Percentiles rank a stretch among this genome's conserved stretches.
Evolutionary conservation across 768 basidiomycete species (phyloP).

Genomic region (Collybiopsis confluens): DNA sequence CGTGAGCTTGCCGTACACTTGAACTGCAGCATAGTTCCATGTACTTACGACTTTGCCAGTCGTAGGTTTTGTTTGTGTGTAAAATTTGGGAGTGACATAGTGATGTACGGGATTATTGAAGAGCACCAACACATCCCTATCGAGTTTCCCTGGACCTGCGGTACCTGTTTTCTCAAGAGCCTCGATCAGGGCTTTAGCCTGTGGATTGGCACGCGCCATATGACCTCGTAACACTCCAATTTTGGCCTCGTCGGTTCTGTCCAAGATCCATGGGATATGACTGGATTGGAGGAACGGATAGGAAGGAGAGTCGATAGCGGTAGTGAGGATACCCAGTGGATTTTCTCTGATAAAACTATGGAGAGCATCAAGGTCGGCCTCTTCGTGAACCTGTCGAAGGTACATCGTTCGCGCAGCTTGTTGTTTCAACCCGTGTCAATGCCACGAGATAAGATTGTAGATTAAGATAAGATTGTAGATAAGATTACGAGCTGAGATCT

Average conservation of each 20-base stretch:
- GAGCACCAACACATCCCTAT: conserved; percentile 14
- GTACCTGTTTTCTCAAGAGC: neutral
- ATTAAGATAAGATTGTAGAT: no score
- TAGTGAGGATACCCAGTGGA: conserved; percentile 34
- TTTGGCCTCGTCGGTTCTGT: conserved; percentile 10
- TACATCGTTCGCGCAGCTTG: conserved; percentile 29
- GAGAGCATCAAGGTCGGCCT: conserved; percentile 25
- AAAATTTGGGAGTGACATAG: conserved; percentile 24
- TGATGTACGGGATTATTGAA: conserved; percentile 20
- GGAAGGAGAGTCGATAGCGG: conserved; percentile 22
- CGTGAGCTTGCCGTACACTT: conserved; percentile 20
- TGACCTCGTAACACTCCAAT: conserved; percentile 19
- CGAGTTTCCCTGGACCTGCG: neutral
- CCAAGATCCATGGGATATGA: conserved; percentile 32
- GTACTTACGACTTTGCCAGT: conserved; percentile 24
- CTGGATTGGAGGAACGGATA: conserved; percentile 21
- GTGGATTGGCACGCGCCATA: conserved; percentile 22
- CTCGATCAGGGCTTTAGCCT: conserved; percentile 19
- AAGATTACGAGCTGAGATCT: no score
- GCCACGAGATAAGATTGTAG: no score
- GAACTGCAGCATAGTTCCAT: conserved; percentile 24
- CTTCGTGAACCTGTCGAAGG: conserved; percentile 32
- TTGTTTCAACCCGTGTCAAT: no score
- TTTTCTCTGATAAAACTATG: conserved; percentile 26
- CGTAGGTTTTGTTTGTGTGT: conserved; percentile 21